These are phyloP conservation scores for Aspergillus flavus DNA, from an alignment of 2,329 filamentous ascomycete species.

Conservation along the genomic window DNA sequence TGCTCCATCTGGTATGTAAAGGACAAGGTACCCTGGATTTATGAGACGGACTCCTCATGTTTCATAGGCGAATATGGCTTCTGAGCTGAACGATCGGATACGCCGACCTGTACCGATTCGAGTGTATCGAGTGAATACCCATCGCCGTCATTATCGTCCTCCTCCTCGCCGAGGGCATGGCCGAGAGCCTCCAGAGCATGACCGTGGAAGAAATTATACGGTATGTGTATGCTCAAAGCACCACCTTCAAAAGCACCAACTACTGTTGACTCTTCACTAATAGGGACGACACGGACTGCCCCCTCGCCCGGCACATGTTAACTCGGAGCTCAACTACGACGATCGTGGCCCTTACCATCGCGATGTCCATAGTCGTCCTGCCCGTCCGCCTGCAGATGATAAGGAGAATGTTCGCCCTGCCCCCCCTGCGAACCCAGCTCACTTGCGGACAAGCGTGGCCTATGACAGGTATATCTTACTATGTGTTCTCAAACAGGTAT, in stretches of 20 bases:
- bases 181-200: background rate
- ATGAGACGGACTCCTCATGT: background rate
- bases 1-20: background rate
- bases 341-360: background rate
- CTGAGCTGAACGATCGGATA: background rate
- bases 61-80: background rate
- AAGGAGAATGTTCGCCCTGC: background rate
- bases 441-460: background rate
- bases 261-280: background rate
- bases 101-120: background rate
- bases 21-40: background rate
- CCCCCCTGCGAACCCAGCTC: background rate
- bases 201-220: background rate
- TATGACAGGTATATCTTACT: background rate
- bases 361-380: background rate
- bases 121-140: background rate
- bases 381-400: background rate
- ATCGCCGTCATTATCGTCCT: background rate
- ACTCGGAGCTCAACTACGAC: slow-evolving; percentile 8
- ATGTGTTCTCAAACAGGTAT: background rate
- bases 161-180: background rate
- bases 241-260: background rate
- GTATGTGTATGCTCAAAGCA: background rate
- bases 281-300: background rate
- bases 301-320: background rate